Conservation (phyloP, 164 flowering plant species). For the Buxus sempervirens region DNA sequence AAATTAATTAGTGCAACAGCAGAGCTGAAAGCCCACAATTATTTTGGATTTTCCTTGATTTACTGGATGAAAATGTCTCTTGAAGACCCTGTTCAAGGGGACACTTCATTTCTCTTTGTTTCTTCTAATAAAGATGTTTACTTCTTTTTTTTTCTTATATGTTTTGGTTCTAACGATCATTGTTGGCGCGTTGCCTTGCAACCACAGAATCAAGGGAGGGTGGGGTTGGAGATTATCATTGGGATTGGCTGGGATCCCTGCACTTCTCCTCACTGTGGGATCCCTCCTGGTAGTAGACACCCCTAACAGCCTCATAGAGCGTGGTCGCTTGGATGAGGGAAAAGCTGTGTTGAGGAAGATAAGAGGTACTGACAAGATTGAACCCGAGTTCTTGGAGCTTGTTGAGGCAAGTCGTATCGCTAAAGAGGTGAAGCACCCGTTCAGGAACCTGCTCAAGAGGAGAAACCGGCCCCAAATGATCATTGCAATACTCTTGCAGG, state of each 20-base stretch:
- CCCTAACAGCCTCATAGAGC: constrained; percentile 89
- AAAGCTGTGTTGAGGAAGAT: constrained; percentile 66
- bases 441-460: constrained; percentile 66
- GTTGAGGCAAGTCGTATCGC: constrained; percentile 83
- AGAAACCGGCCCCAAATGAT: constrained; percentile 67
- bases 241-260: constrained; percentile 86
- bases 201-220: constrained; percentile 61
- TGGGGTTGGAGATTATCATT: constrained; percentile 97
- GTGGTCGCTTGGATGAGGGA: constrained; percentile 78
- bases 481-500: constrained; percentile 60
- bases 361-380: constrained; percentile 76
- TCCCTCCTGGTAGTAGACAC: constrained; percentile 78
- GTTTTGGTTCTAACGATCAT: background rate
- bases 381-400: constrained; percentile 75
- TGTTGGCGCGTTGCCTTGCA: background rate
- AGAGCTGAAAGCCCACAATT: too few relatives aligned
- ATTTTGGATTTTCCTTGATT: too few relatives aligned
- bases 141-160: too few relatives aligned
- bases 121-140: background rate
- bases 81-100: too few relatives aligned
- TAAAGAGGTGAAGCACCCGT: constrained; percentile 76
- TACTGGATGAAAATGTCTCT: background rate
- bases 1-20: too few relatives aligned
- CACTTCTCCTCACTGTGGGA: constrained; percentile 63
- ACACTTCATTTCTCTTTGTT: background rate